Percentiles rank a stretch among this genome's conserved stretches.
phyloP scores from a whole-genome alignment of 2,329 filamentous ascomycete genomes.

The Lasiodiplodia sp. region DNA sequence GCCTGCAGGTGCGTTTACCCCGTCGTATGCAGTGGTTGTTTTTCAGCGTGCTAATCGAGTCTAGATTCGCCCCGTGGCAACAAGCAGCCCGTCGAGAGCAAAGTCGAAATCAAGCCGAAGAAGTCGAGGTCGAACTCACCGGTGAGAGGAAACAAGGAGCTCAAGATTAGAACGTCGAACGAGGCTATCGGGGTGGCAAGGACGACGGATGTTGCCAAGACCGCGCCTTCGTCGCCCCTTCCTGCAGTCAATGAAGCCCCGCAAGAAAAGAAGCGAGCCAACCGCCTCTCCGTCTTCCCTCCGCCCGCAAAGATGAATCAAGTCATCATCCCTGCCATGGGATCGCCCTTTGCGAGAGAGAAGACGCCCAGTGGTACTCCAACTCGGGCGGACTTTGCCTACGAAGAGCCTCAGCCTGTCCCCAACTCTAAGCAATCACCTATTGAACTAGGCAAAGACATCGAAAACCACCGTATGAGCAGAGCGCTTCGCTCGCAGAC shows the following conservation, averaged over 20 bases:
- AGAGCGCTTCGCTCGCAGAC: constrained; percentile 20
- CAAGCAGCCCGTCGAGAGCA: background rate
- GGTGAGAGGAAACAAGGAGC: background rate
- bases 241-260: background rate
- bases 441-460: background rate
- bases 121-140: background rate
- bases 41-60: background rate
- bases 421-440: background rate
- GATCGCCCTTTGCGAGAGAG: background rate
- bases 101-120: constrained; percentile 3
- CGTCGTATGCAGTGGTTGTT: background rate
- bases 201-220: constrained; percentile 18
- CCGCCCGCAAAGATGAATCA: constrained; percentile 30
- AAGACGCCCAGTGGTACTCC: background rate
- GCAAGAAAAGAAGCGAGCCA: constrained; percentile 38
- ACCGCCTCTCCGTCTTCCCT: constrained; percentile 37
- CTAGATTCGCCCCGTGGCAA: constrained; percentile 3
- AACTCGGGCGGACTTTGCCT: background rate
- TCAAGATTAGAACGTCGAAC: background rate
- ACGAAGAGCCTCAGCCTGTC: background rate
- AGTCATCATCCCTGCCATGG: background rate
- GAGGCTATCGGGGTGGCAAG: constrained; percentile 19
- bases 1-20: constrained; percentile 1
- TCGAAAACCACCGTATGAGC: background rate
- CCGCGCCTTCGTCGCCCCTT: constrained; percentile 21